Evolutionary conservation across 164 flowering plant genomes (phyloP), one percentile per base, ranked within the genome.

Genomic region (Litsea cubeba): DNA sequence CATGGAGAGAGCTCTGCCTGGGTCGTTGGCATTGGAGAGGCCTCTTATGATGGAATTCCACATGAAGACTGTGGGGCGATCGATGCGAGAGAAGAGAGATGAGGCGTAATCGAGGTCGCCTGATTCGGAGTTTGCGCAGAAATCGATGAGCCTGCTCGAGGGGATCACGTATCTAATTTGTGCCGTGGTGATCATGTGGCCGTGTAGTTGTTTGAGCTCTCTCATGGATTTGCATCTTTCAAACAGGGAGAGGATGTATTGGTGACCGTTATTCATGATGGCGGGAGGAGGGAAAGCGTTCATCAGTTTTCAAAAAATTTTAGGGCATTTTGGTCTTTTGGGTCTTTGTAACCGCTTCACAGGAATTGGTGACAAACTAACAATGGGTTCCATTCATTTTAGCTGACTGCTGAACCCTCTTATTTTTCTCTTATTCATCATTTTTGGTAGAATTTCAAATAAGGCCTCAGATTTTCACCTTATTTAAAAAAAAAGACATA

Each of bases 11-110:
- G 81, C 62, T 12, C 28, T 65, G 24, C 4, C 11, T 66, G 70
- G 79, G 4, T 70, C 51, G 22, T 73, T 63, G 11, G 23, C 15
- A 32, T 69, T 70, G 2, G 79, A 70, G 63, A 71, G 67, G 7
- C 81, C 83, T 50, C 69, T 76, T 63, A 81, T 78, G 72, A 81
- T 75, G 22, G 80, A 75, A 40, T 81, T 81, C 79, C 81, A 81
- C 51, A 81, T 81, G 72, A 75, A 78, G n/a, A 78, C 72, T 32
- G 66, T 78, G 8, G 81, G 83, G 20, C 23, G 76, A 26, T 65
- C 22, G 30, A 78, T 70, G 6, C 12, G 77, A 40, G 68, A 30
- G 62, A 81, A 81, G 66, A 81, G 22, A 5, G 76, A 69, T 35
- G 46, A 71, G 24, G 83, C 83, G 40, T 78, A 78, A 24, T 60